Percentiles rank a stretch among this genome's conserved stretches.
Evolutionary conservation across 2,329 filamentous ascomycete species (phyloP).

Genomic region (Aureobasidium namibiae): DNA sequence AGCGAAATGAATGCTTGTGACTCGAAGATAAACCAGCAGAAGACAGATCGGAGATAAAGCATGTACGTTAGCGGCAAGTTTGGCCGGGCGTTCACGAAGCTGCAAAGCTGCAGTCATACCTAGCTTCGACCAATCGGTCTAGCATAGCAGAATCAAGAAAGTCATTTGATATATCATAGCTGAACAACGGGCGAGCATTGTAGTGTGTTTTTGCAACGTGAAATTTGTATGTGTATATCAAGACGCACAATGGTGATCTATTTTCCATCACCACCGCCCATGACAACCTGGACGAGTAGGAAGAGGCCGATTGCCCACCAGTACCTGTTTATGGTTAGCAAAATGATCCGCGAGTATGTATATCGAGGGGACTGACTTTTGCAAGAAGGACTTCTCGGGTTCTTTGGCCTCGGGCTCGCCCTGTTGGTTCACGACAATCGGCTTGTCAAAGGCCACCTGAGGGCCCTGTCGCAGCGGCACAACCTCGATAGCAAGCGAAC

Average conservation of each 20-base stretch:
- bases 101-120: too few relatives aligned
- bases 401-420: conserved; percentile 43
- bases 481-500: conserved; percentile 32
- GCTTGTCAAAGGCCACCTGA: conserved; percentile 41
- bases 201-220: background rate
- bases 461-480: conserved; percentile 31
- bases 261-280: conserved; percentile 29
- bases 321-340: conserved; percentile 31
- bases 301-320: conserved; percentile 44
- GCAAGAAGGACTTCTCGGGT: conserved; percentile 42
- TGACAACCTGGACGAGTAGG: conserved; percentile 37
- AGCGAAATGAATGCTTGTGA: too few relatives aligned
- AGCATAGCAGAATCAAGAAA: too few relatives aligned
- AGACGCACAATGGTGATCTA: background rate
- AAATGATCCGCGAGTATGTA: background rate
- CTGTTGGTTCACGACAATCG: conserved; percentile 47
- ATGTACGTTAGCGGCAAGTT: too few relatives aligned
- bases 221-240: background rate
- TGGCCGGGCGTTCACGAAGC: too few relatives aligned
- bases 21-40: too few relatives aligned
- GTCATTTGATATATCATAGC: too few relatives aligned
- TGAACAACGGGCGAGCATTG: background rate
- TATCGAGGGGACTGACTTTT: conserved; percentile 35
- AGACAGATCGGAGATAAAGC: too few relatives aligned
- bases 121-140: too few relatives aligned